These are phyloP conservation scores for Russula lepida DNA, from an alignment of 768 basidiomycete genomes.

Conservation along the genomic window DNA sequence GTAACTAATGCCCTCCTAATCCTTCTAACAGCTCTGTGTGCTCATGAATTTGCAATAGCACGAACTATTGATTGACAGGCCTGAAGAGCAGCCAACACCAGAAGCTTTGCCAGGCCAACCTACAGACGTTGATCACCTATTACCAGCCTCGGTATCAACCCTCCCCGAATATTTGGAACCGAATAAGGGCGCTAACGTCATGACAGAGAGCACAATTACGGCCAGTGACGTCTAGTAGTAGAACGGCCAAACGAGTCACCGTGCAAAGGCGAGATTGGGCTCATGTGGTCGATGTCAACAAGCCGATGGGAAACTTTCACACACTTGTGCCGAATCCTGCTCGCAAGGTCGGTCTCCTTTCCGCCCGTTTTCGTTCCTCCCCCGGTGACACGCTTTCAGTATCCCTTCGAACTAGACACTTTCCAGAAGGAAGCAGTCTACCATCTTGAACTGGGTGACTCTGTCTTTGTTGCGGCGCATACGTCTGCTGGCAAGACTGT, in stretches of 20 bases:
- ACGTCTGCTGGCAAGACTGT: slow-evolving; percentile 99
- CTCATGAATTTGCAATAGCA: slow-evolving; percentile 3
- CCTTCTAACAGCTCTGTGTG: background rate
- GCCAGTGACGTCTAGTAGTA: slow-evolving; percentile 38
- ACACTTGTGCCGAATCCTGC: slow-evolving; percentile 97
- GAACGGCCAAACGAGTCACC: slow-evolving; percentile 36
- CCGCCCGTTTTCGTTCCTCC: background rate
- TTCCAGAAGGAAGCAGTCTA: slow-evolving; percentile 99
- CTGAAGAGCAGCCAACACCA: slow-evolving; percentile 22
- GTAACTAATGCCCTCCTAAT: background rate
- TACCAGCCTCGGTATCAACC: slow-evolving; percentile 33
- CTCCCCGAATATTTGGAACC: background rate
- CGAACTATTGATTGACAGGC: background rate
- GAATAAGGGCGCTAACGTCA: slow-evolving; percentile 12
- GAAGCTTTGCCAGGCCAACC: slow-evolving; percentile 15
- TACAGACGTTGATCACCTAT: slow-evolving; percentile 70
- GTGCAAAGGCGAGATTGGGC: slow-evolving; percentile 92
- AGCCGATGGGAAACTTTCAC: slow-evolving; percentile 79
- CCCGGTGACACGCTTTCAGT: slow-evolving; percentile 38
- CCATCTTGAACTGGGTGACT: slow-evolving; percentile 93
- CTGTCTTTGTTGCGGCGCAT: slow-evolving; percentile 99
- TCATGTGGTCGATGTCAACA: slow-evolving; percentile 90
- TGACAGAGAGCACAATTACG: slow-evolving; percentile 50
- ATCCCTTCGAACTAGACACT: slow-evolving; percentile 97
- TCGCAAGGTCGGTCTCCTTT: slow-evolving; percentile 50